Percentiles rank a stretch among this genome's conserved stretches.
phyloP scores from a whole-genome alignment of 2,329 filamentous ascomycete genomes.

The Neonectria magnoliae region DNA sequence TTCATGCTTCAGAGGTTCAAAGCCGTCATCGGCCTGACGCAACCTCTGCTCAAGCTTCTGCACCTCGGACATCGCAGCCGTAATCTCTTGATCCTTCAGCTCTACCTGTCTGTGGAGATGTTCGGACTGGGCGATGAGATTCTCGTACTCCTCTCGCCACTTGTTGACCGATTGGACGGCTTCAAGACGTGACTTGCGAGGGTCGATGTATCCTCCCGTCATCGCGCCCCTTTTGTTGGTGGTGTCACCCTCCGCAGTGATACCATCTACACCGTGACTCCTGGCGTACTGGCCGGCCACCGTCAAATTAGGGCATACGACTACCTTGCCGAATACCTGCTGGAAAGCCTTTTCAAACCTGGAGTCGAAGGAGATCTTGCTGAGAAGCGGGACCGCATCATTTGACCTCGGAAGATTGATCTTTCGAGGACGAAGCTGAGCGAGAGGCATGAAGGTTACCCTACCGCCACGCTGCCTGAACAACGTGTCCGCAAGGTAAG shows the following conservation, averaged over 20 bases:
- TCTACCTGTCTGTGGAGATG: constrained; percentile 78
- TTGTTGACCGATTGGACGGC: constrained; percentile 80
- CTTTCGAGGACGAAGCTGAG: constrained; percentile 76
- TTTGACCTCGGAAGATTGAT: constrained; percentile 84
- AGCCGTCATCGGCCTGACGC: constrained; percentile 81
- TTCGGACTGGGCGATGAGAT: constrained; percentile 68
- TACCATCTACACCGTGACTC: constrained; percentile 90
- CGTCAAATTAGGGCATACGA: constrained; percentile 90
- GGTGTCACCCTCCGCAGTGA: constrained; percentile 93
- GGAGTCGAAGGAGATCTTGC: constrained; percentile 82
- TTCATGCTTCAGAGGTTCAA: constrained; percentile 81
- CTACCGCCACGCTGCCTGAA: constrained; percentile 84
- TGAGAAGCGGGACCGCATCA: constrained; percentile 87
- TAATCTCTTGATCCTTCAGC: constrained; percentile 87
- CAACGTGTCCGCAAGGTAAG: constrained; percentile 80
- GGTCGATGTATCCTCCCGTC: constrained; percentile 93
- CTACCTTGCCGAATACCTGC: constrained; percentile 94
- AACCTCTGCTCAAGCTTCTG: constrained; percentile 84
- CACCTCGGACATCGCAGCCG: constrained; percentile 82
- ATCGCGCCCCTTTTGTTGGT: constrained; percentile 95
- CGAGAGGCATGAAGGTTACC: constrained; percentile 94
- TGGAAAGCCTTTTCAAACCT: constrained; percentile 86
- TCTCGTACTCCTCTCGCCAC: constrained; percentile 79
- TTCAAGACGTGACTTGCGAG: constrained; percentile 85
- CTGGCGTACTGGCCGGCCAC: constrained; percentile 91